Evolutionary conservation across 202 grass and related monocot genomes (phyloP), one percentile per base, ranked within the genome.

Genomic region (Saccharum hybrid): DNA sequence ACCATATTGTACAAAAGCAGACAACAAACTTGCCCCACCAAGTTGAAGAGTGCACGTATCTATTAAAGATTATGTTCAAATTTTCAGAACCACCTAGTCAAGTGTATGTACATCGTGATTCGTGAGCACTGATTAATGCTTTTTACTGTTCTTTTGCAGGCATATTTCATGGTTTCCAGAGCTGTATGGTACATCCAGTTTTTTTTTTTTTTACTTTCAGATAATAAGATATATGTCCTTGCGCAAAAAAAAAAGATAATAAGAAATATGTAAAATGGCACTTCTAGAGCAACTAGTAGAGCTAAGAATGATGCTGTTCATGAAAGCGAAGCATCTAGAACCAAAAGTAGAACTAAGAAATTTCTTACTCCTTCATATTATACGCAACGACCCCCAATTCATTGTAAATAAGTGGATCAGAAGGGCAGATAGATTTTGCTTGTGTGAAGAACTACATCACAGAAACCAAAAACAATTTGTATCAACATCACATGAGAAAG

Each of bases 361-460:
- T 78, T 87, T 82, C 96, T 96, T 87, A 96, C 93, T 99, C 93
- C 82, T 96, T 94, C 89, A 94, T 92, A 88, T 99, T 90, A 88
- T 99, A 99, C 62, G 96, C 89, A 75, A 99, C 96, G 37, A 96
- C 93, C 66, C 96, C 93, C 76, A 96, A 72, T 79, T 99, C 96
- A 39, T 99, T 96, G 80, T 92, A 92, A 64, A 99, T 91, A 82
- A 99, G 93, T 79, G 96, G 96, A 92, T 99, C 96, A 22, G 89
- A 94, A 84, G 93, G 86, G 71, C 96, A 96, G 23, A 92, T 94
- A 59, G 85, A 88, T 90, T 96, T 96, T 48, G 96, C 93, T 94
- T 99, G 91, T 33, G 88, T 77, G 89, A 99, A 90, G 81, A 94
- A 96, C 96, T 99, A 91, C 83, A 87, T 41, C 79, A 92, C 66